These are phyloP conservation scores for Arthrinium puccinioides DNA, from an alignment of 2,329 filamentous ascomycete genomes.

Conservation along the genomic window DNA sequence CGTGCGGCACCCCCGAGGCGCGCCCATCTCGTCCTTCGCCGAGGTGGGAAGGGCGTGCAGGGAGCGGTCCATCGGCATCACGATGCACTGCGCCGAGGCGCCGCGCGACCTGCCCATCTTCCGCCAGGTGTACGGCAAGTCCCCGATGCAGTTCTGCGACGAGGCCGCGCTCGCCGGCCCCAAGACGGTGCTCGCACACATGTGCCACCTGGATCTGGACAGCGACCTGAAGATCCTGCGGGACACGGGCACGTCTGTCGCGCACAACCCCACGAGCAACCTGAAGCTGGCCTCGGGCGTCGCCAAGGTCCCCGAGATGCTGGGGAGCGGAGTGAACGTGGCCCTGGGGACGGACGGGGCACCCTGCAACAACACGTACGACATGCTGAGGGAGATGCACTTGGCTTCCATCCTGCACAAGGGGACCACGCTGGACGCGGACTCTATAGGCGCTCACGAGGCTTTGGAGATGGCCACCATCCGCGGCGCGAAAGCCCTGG, in stretches of 20 bases:
- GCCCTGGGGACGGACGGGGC: slow-evolving; percentile 44
- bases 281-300: slow-evolving; percentile 44
- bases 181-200: slow-evolving; percentile 41
- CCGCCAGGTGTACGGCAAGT: slow-evolving; percentile 27
- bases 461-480: slow-evolving; percentile 45
- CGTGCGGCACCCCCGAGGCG: slow-evolving; percentile 39
- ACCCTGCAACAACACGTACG: slow-evolving; percentile 44
- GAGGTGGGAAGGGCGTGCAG: slow-evolving; percentile 32
- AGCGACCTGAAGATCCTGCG: slow-evolving; percentile 30
- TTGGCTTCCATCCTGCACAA: slow-evolving; percentile 42
- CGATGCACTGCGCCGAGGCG: slow-evolving; percentile 38
- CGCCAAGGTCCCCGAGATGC: slow-evolving; percentile 36
- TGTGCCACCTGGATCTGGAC: slow-evolving; percentile 39
- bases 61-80: slow-evolving; percentile 32
- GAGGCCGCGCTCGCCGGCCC: slow-evolving; percentile 28
- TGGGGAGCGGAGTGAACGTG: slow-evolving; percentile 35
- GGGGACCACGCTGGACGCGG: slow-evolving; percentile 32
- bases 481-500: slow-evolving; percentile 39
- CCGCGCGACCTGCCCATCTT: slow-evolving; percentile 30
- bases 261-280: slow-evolving; percentile 45
- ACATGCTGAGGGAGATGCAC: slow-evolving; percentile 46
- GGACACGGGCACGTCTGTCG: slow-evolving; percentile 34
- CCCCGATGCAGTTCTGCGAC: slow-evolving; percentile 35
- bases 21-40: slow-evolving; percentile 26
- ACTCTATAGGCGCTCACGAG: slow-evolving; percentile 32